These are phyloP conservation scores for Globisporangium yorkense DNA, from an alignment of 352 stramenopile genomes.

Conservation along the genomic window DNA sequence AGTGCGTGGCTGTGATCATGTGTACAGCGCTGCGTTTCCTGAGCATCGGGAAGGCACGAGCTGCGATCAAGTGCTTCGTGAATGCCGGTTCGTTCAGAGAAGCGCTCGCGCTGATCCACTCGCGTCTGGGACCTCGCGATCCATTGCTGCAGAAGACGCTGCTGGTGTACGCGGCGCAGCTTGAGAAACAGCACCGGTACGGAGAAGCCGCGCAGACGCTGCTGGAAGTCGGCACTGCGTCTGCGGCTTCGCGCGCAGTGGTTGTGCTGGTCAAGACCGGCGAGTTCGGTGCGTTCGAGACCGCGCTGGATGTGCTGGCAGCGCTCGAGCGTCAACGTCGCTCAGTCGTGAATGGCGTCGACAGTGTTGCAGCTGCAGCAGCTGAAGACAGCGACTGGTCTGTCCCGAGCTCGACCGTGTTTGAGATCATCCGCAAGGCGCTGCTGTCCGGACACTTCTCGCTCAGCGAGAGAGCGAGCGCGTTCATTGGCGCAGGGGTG, in stretches of 20 bases:
- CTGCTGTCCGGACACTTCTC: conserved; percentile 16
- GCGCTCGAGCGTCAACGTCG: neutral
- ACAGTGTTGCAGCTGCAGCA: neutral
- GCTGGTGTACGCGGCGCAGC: conserved; percentile 30
- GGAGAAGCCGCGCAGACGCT: conserved; percentile 27
- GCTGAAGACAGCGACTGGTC: conserved; percentile 9
- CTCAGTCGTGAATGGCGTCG: neutral
- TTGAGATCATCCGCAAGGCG: conserved; percentile 26
- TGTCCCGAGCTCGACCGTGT: conserved; percentile 34
- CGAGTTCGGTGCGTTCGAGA: conserved; percentile 19
- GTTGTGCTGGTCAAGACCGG: conserved; percentile 27
- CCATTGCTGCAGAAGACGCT: conserved; percentile 29
- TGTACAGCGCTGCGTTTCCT: conserved; percentile 49
- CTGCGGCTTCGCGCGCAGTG: conserved; percentile 21
- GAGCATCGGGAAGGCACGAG: conserved; percentile 48
- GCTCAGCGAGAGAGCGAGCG: conserved; percentile 28
- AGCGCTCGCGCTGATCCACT: conserved; percentile 46
- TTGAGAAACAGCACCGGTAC: conserved; percentile 25
- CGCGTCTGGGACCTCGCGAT: conserved; percentile 33
- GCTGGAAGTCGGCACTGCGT: conserved; percentile 17
- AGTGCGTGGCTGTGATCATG: neutral
- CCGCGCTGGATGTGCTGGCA: conserved; percentile 27
- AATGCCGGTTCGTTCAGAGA: conserved; percentile 38
- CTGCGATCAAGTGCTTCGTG: conserved; percentile 33
- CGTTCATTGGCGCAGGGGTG: conserved; percentile 5